Evolutionary conservation across 2,329 filamentous ascomycete genomes (phyloP).

Genomic region (Lasiodiplodia sp.): DNA sequence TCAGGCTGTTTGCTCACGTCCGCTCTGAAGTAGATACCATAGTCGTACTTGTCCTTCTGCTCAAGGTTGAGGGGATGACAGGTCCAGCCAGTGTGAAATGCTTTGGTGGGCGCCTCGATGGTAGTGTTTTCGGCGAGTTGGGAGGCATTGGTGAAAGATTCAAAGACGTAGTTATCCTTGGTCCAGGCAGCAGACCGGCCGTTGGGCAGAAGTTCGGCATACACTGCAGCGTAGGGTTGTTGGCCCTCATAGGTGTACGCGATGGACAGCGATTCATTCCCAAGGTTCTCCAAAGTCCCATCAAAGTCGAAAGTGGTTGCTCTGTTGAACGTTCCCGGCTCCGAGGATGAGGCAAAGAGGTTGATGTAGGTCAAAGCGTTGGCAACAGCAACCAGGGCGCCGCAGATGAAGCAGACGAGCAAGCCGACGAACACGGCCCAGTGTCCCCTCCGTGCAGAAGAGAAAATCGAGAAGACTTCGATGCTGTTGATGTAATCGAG

Average conservation of each 20-base stretch:
- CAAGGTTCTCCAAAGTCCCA: not conserved
- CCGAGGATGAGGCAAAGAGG: constrained; percentile 9
- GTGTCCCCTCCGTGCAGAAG: constrained; percentile 14
- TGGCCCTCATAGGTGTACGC: not conserved
- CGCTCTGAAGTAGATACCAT: not conserved
- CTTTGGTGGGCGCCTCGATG: constrained; percentile 4
- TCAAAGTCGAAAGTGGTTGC: constrained; percentile 10
- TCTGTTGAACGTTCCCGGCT: not conserved
- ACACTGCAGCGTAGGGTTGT: constrained; percentile 25
- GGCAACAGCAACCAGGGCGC: constrained; percentile 15
- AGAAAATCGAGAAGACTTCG: constrained; percentile 11
- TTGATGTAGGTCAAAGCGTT: constrained; percentile 20
- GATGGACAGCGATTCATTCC: constrained; percentile 13
- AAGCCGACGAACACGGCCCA: constrained; percentile 16
- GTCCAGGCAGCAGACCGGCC: constrained; percentile 25
- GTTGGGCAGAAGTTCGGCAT: constrained; percentile 19
- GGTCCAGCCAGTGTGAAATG: not conserved
- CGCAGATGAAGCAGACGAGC: constrained; percentile 22
- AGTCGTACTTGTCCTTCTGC: not conserved
- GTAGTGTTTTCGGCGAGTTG: constrained; percentile 12
- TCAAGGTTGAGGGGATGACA: constrained; percentile 1
- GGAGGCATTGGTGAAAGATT: constrained; percentile 25
- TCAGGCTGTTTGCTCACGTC: constrained; percentile 10
- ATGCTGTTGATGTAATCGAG: constrained; percentile 25
- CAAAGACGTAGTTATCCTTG: constrained; percentile 25